Percentiles rank a stretch among this genome's conserved stretches.
Evolutionary conservation across 306 rosid genomes (phyloP).

Genomic region (Fragaria vesca): DNA sequence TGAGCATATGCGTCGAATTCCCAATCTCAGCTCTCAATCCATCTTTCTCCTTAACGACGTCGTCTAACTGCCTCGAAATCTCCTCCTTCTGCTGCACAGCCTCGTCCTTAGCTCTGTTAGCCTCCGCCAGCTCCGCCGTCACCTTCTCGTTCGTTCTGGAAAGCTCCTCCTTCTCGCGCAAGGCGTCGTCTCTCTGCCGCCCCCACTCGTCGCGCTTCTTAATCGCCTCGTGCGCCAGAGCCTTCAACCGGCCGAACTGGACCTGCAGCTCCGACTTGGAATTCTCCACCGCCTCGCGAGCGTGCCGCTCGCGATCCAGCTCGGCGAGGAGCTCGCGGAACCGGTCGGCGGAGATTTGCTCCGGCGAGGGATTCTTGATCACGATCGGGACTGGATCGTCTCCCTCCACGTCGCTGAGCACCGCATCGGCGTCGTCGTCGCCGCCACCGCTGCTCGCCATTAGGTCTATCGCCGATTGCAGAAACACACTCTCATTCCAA

Average conservation of each 20-base stretch:
- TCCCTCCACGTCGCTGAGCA: constrained; percentile 91
- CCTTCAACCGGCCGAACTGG: constrained; percentile 70
- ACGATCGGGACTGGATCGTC: constrained; percentile 56
- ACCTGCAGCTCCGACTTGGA: constrained; percentile 64
- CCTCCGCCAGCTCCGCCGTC: constrained; percentile 48
- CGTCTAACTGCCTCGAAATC: constrained; percentile 57
- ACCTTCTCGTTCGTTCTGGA: constrained; percentile 16
- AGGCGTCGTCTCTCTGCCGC: constrained; percentile 76
- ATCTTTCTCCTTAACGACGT: constrained; percentile 63
- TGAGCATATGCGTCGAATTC: constrained; percentile 85
- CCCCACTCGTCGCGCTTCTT: constrained; percentile 78
- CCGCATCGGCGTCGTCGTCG: constrained; percentile 69
- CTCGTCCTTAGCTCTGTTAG: constrained; percentile 44
- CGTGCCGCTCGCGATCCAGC: constrained; percentile 86
- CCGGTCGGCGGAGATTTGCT: constrained; percentile 61
- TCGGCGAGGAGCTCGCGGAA: constrained; percentile 64
- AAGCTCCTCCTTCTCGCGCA: constrained; percentile 53
- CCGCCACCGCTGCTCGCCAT: constrained; percentile 67
- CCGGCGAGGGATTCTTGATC: constrained; percentile 36
- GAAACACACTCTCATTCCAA: constrained; percentile 19
- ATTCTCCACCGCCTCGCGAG: constrained; percentile 70
- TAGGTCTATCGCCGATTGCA: constrained; percentile 29
- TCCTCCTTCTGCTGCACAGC: constrained; percentile 48
- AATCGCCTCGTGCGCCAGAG: constrained; percentile 77
- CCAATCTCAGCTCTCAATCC: constrained; percentile 70